Evolutionary conservation across 106 monocot genomes (phyloP), one percentile per base, ranked within the genome.

Genomic region (Platanthera zijinensis): DNA sequence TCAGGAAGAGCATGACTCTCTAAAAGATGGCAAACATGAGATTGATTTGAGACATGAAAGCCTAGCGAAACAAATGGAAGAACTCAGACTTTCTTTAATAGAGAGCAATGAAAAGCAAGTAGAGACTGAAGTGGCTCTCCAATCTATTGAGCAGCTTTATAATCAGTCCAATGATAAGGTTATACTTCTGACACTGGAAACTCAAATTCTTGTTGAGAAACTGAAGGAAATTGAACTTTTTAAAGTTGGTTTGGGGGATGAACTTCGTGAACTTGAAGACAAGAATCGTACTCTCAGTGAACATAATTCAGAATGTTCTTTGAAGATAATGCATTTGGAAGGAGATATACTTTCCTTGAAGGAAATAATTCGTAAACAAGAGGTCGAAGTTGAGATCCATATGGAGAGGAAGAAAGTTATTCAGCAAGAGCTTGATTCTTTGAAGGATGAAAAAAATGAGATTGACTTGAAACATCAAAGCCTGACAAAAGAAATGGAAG

Each of bases 241-340:
- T 15, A 86, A 88, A 74, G 68, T 50, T 21, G 75, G 39, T 46
- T 77, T 96, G 62, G 90, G 90, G 51, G 81, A 71, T 77, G 87
- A 91, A 78, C 21, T 91, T 4, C 48, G 74, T 18, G 68, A 72
- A 32, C 67, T 87, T 62, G 85, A 81, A 46, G 83, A 85, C 73
- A 68, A 75, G 59, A 87, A 83, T 79, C 18, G 0, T 69, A 82
- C 25, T n/a, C 75, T 86, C 50, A 75, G 78, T 32, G 82, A 87
- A 52, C 77, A 87, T 61, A 82, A 78, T 18, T 39, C 71, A 0
- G 80, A 75, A 19, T 82, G 80, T 57, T 32, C 85, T 50, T 57
- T 73, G 45, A 72, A 76, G 69, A 74, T 86, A 51, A 80, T 69
- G 51, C 69, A 80, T 12, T 22, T 86, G 48, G 79, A 86, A 74